A percentile compares a stretch with the other conserved stretches of the same genome.
Conservation (phyloP, 2,329 filamentous ascomycete genomes). For the Neonectria coccinea region DNA sequence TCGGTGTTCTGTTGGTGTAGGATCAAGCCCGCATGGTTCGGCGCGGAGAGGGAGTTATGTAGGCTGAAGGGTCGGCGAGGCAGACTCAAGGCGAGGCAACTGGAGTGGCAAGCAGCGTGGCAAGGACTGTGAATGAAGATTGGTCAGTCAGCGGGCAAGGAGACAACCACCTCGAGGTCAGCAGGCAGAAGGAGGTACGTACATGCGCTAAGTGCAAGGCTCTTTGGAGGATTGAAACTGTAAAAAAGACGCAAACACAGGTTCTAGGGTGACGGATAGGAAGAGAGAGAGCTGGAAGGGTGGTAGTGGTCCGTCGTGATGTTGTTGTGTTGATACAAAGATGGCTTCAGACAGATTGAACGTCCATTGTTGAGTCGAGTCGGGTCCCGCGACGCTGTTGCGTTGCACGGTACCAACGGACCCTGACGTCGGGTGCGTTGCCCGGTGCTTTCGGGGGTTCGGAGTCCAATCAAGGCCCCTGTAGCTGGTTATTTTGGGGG, state of each 20-base stretch:
- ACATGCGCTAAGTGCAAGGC: not conserved
- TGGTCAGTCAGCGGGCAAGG: constrained; percentile 8
- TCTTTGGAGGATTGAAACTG: not conserved
- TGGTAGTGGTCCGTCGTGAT: not conserved
- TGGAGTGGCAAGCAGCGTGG: constrained; percentile 12
- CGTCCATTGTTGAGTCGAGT: not conserved
- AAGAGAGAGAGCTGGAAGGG: not conserved
- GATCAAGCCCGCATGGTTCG: constrained; percentile 36
- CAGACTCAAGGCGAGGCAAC: constrained; percentile 9
- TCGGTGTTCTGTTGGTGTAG: constrained; percentile 11
- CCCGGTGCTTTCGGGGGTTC: constrained; percentile 2
- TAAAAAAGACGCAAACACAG: not conserved
- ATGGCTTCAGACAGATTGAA: not conserved
- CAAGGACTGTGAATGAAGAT: constrained; percentile 9
- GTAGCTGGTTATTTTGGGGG: not conserved
- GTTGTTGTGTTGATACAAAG: constrained; percentile 5
- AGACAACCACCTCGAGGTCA: constrained; percentile 2
- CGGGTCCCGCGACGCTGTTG: not conserved
- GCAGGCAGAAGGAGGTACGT: constrained; percentile 19
- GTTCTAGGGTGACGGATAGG: constrained; percentile 1
- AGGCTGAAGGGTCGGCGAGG: constrained; percentile 13
- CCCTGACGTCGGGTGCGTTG: constrained; percentile 1
- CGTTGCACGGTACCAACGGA: not conserved
- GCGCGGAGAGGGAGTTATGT: constrained; percentile 6
- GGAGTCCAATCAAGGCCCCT: constrained; percentile 6